phyloP scores from a whole-genome alignment of 139 green algal genomes.

The Zygnema cylindricum region DNA sequence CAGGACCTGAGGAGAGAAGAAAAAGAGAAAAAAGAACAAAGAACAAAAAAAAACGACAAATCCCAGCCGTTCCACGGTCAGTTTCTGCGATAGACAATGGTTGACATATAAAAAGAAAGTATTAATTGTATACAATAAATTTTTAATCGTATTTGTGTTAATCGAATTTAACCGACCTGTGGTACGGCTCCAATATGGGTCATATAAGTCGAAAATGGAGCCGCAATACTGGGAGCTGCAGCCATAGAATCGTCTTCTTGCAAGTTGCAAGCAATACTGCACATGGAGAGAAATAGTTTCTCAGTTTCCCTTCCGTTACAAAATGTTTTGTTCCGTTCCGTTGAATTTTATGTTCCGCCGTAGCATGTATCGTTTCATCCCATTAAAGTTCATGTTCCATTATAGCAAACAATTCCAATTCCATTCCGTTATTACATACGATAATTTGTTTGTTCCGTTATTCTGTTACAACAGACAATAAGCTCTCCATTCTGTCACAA shows the following conservation, averaged over 20 bases:
- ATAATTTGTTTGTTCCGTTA: too few relatives aligned
- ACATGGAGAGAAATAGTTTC: background rate
- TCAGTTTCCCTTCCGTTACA: background rate
- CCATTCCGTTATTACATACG: too few relatives aligned
- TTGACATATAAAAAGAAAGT: too few relatives aligned
- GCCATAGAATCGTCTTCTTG: background rate
- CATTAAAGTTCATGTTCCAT: background rate
- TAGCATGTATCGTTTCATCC: background rate
- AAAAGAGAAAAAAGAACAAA: background rate
- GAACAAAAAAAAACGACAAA: slow-evolving; percentile 2
- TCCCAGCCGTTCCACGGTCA: background rate
- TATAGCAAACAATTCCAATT: too few relatives aligned
- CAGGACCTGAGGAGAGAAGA: slow-evolving; percentile 33
- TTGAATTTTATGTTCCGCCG: too few relatives aligned
- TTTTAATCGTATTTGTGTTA: too few relatives aligned
- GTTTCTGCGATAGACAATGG: too few relatives aligned
- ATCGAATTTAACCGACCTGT: slow-evolving; percentile 4
- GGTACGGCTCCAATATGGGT: slow-evolving; percentile 24
- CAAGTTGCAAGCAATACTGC: background rate
- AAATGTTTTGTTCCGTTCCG: too few relatives aligned
- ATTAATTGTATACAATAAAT: too few relatives aligned
- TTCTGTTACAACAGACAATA: too few relatives aligned
- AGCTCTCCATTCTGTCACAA: too few relatives aligned
- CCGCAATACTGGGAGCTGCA: slow-evolving; percentile 40
- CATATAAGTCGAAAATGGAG: slow-evolving; percentile 39